phyloP scores from a whole-genome alignment of 2,329 filamentous ascomycete genomes.

The Graphiopsis chlorocephala region DNA sequence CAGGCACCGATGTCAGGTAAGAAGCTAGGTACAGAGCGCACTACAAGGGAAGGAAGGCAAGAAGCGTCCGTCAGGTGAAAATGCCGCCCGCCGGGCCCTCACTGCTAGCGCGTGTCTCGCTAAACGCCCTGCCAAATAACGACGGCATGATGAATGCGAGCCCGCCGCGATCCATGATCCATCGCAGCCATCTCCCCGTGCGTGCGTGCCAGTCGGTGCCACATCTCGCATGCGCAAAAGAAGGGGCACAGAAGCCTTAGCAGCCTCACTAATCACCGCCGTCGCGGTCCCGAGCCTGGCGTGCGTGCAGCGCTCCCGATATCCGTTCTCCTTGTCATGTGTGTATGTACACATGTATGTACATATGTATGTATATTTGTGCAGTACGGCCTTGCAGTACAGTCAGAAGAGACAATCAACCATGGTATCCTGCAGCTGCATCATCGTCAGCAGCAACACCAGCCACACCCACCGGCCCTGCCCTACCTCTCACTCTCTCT shows the following conservation, averaged over 20 bases:
- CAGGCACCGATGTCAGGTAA: constrained; percentile 7
- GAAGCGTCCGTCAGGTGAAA: not conserved
- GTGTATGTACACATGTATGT: not conserved
- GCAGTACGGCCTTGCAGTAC: not conserved
- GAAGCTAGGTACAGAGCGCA: not conserved
- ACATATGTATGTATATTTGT: not conserved
- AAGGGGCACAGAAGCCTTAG: not conserved
- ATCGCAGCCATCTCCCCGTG: not conserved
- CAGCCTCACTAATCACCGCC: not conserved
- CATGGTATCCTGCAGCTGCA: not conserved
- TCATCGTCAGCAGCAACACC: not conserved
- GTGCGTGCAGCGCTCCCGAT: not conserved
- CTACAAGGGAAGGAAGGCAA: not conserved
- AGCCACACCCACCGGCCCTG: not conserved
- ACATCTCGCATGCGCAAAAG: constrained; percentile 5
- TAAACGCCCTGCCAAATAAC: constrained; percentile 1
- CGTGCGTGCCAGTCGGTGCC: constrained; percentile 3
- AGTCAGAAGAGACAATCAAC: not conserved
- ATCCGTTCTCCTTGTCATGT: not conserved
- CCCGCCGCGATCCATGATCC: not conserved
- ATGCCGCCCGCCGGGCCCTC: constrained; percentile 1
- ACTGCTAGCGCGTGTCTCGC: constrained; percentile 9
- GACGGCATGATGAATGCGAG: not conserved
- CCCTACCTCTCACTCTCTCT: not conserved
- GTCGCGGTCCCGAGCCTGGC: not conserved